These are phyloP conservation scores for Dioszegia hungarica DNA, from an alignment of 768 basidiomycete genomes.

Conservation along the genomic window DNA sequence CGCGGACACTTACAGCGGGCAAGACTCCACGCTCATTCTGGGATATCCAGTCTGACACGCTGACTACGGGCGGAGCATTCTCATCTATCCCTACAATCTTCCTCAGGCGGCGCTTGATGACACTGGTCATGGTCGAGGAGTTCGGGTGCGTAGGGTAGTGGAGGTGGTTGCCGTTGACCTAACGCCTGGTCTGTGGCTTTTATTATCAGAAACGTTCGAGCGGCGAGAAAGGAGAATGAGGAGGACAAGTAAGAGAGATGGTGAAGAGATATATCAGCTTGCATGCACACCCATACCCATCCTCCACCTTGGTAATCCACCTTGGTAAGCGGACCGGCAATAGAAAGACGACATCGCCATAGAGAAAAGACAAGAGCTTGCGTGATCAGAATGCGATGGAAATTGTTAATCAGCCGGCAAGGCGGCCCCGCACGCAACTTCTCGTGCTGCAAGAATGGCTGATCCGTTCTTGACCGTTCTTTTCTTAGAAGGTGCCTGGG, in stretches of 20 bases:
- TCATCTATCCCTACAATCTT: conserved; percentile 20
- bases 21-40: conserved; percentile 54
- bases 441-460: neutral
- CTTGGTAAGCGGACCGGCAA: neutral
- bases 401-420: neutral
- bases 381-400: neutral
- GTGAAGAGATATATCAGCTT: no score
- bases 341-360: neutral
- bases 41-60: conserved; percentile 58
- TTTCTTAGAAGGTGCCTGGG: neutral
- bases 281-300: no score
- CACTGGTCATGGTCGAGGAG: neutral
- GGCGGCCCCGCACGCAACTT: neutral
- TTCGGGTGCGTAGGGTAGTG: neutral
- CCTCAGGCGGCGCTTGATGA: conserved; percentile 4
- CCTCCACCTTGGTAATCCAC: no score
- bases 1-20: conserved; percentile 52
- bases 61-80: conserved; percentile 50
- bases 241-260: neutral
- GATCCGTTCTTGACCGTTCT: neutral
- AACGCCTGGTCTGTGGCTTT: neutral
- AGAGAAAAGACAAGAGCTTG: neutral
- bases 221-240: neutral
- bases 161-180: neutral
- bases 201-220: neutral